Evolutionary conservation across 305 asterid species (phyloP), one percentile per base, ranked within the genome.

Genomic region (Fraxinus baroniana): DNA sequence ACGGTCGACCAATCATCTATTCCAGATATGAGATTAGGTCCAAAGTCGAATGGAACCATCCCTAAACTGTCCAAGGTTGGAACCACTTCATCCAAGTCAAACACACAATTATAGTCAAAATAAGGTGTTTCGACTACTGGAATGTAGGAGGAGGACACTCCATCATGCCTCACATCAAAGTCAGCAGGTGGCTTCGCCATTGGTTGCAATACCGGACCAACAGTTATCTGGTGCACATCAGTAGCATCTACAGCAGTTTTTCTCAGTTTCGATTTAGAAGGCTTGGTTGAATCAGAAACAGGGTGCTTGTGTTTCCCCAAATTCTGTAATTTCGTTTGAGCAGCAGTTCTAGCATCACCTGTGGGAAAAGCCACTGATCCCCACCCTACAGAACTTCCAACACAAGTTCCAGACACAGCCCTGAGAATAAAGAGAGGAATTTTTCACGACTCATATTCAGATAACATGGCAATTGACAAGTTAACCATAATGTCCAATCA

Each of bases 231-330:
- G 55, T 80, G 78, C 64, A 68, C 17, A 78, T 88, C 91, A 32
- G 84, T 41, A 46, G 89, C 86, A 81, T 88, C 97, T 62, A 78
- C 85, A 74, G 85, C 70, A 1, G 88, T 87, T 89, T 78, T 93
- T 86, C 95, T 92, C 70, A 80, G 55, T 85, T 91, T 97, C 26
- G 93, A 85, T 80, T 93, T 93, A 17, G 93, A 89, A 52, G 91
- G 80, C 92, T 89, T 94, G 37, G 37, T 77, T 7, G 88, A 83
- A 74, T 93, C 97, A 32, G 97, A 82, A 80, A 64, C 72, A 20
- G 85, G 87, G 86, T 88, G 86, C 90, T 90, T 93, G 78, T 91
- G 92, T 84, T 91, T 93, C 78, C 97, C 97, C 83, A 85, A 10
- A 81, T 78, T 2, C 35, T 85, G 95, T 28, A 85, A 72, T 79